Evolutionary conservation across 1,284 basidiomycete species (phyloP).

Genomic region (Ganoderma sp.): DNA sequence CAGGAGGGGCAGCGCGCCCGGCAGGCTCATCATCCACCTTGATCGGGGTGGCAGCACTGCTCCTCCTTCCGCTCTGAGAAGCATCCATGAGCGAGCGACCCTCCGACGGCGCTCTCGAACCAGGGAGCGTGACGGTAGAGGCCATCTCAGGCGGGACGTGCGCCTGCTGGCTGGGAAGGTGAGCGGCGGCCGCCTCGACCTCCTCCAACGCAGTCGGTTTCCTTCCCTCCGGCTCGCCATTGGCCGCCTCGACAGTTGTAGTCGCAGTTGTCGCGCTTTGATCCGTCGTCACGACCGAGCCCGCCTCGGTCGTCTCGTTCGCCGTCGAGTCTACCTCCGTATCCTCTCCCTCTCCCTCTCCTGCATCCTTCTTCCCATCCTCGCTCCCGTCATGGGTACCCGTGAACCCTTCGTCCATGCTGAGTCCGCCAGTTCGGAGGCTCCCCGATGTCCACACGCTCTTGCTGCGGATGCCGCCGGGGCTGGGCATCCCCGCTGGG

Average conservation of each 20-base stretch:
- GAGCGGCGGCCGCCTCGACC: slow-evolving; percentile 7
- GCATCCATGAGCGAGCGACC: slow-evolving; percentile 20
- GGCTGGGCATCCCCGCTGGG: slow-evolving; percentile 45
- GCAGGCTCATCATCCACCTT: slow-evolving; percentile 15
- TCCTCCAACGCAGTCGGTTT: neutral
- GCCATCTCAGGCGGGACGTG: slow-evolving; percentile 11
- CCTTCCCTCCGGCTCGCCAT: slow-evolving; percentile 7
- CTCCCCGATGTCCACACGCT: slow-evolving; percentile 64
- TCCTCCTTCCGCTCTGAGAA: slow-evolving; percentile 13
- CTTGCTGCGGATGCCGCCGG: slow-evolving; percentile 54
- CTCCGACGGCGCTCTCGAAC: slow-evolving; percentile 27
- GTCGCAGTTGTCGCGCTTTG: neutral
- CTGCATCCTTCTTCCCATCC: slow-evolving; percentile 4
- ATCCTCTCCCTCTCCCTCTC: neutral
- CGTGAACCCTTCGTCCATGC: slow-evolving; percentile 39
- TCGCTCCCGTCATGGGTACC: slow-evolving; percentile 22
- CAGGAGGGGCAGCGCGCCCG: slow-evolving; percentile 8
- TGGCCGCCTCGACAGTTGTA: neutral
- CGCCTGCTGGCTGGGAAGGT: slow-evolving; percentile 21
- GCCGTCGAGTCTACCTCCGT: slow-evolving; percentile 12
- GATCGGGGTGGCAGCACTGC: slow-evolving; percentile 29
- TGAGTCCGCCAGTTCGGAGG: slow-evolving; percentile 58
- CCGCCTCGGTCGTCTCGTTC: slow-evolving; percentile 11
- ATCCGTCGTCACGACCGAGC: slow-evolving; percentile 12
- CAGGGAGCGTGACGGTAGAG: slow-evolving; percentile 21